Conservation (phyloP, 2,329 filamentous ascomycete species). For the Cylindrodendrum hubeiense region DNA sequence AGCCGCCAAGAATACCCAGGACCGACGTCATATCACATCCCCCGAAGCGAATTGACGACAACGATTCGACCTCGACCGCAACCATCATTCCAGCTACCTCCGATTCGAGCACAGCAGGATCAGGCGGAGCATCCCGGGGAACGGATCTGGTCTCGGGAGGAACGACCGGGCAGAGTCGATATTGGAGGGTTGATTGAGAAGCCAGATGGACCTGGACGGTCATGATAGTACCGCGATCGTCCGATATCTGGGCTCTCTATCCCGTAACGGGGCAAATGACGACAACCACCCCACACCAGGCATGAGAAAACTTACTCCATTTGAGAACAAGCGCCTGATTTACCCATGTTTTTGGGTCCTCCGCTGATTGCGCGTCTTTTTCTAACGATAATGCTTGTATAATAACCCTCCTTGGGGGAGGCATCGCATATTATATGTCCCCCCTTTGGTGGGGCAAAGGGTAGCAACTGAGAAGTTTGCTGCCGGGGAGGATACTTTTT, state of each 20-base stretch:
- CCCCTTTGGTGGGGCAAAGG: constrained; percentile 5
- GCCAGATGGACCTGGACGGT: constrained; percentile 55
- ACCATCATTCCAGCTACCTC: constrained; percentile 60
- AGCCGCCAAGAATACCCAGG: constrained; percentile 59
- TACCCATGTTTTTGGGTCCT: neutral
- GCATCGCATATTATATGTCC: constrained; percentile 4
- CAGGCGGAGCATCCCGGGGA: constrained; percentile 32
- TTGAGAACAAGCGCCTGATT: constrained; percentile 10
- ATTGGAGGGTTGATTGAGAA: constrained; percentile 73
- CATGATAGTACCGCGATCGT: constrained; percentile 37
- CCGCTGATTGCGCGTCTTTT: constrained; percentile 1
- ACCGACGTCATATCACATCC: constrained; percentile 64
- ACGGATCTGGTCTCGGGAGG: constrained; percentile 58
- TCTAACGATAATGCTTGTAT: constrained; percentile 20
- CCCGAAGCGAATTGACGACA: constrained; percentile 63
- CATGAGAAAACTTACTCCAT: neutral
- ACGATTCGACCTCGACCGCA: constrained; percentile 48
- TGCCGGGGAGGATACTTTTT: constrained; percentile 21
- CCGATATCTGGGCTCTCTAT: constrained; percentile 22
- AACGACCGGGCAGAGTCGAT: constrained; percentile 67
- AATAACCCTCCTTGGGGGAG: constrained; percentile 11
- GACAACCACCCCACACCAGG: neutral
- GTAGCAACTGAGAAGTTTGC: constrained; percentile 14
- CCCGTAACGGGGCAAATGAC: constrained; percentile 38
- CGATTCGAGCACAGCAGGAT: constrained; percentile 58